phyloP scores from a whole-genome alignment of 345 rosid genomes.

The Melaleuca alternifolia region DNA sequence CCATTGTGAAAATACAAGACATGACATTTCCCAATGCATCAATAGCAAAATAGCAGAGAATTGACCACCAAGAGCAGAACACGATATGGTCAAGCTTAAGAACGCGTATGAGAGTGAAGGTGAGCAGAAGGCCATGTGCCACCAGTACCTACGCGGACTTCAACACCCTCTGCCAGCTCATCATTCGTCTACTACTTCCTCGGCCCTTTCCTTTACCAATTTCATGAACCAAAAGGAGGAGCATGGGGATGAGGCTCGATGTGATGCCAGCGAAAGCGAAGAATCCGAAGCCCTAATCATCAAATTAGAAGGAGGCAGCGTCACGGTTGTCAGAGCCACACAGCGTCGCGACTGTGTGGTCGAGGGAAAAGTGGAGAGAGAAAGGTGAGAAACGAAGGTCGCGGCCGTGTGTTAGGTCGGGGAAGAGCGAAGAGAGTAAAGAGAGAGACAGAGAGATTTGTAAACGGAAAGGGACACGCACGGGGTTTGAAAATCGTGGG shows the following conservation, averaged over 20 bases:
- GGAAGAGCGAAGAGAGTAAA: too few relatives aligned
- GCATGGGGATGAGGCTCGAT: neutral
- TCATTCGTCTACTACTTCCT: constrained; percentile 10
- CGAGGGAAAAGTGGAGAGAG: too few relatives aligned
- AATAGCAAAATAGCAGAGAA: neutral
- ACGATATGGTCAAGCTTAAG: constrained; percentile 57
- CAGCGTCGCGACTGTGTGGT: too few relatives aligned
- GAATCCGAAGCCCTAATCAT: neutral
- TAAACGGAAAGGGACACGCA: too few relatives aligned
- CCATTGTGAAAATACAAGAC: neutral
- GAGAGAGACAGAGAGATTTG: too few relatives aligned
- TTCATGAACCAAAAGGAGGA: neutral
- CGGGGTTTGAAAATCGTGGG: too few relatives aligned
- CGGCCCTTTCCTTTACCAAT: neutral
- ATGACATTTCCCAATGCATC: neutral
- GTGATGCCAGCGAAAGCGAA: neutral
- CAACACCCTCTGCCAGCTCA: constrained; percentile 82
- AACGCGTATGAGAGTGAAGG: constrained; percentile 62
- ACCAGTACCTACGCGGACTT: constrained; percentile 77
- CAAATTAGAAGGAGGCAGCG: too few relatives aligned
- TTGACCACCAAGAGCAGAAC: constrained; percentile 81
- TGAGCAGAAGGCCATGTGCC: constrained; percentile 64
- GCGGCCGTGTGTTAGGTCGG: too few relatives aligned
- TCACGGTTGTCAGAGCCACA: too few relatives aligned
- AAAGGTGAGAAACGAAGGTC: too few relatives aligned